phyloP scores from a whole-genome alignment of 2,329 filamentous ascomycete species.

The Colletotrichum paranaense region DNA sequence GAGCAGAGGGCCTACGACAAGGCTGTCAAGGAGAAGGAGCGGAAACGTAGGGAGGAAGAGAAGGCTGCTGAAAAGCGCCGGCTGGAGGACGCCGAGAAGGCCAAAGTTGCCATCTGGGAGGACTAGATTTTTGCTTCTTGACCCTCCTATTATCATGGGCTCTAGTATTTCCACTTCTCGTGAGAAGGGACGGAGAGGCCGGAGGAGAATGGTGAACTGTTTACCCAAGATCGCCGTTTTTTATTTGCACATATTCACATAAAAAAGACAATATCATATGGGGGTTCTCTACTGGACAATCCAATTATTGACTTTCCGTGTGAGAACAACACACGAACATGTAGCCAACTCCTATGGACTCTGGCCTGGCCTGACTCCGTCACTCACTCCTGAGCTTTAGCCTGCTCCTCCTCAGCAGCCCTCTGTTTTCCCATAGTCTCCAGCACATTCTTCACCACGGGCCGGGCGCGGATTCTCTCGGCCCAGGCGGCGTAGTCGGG shows the following conservation, averaged over 20 bases:
- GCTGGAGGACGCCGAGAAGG: conserved; percentile 75
- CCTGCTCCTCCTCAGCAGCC: neutral
- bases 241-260: neutral
- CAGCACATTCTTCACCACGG: conserved; percentile 42
- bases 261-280: neutral
- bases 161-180: neutral
- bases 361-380: neutral
- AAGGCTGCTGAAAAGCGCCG: conserved; percentile 70
- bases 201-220: neutral
- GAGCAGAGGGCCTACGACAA: conserved; percentile 90
- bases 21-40: conserved; percentile 85
- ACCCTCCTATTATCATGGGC: neutral
- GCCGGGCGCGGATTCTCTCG: conserved; percentile 44
- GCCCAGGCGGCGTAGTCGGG: conserved; percentile 50
- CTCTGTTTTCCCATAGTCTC: neutral
- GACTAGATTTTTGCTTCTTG: conserved; percentile 57
- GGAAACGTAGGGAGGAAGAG: conserved; percentile 79
- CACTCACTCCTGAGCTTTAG: neutral
- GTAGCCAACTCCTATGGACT: neutral
- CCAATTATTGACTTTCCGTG: neutral
- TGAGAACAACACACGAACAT: neutral
- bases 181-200: neutral
- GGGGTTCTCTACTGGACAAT: neutral
- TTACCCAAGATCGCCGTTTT: neutral
- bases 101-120: conserved; percentile 90